phyloP scores from a whole-genome alignment of 75 land plant species.

The Picea sitchensis region DNA sequence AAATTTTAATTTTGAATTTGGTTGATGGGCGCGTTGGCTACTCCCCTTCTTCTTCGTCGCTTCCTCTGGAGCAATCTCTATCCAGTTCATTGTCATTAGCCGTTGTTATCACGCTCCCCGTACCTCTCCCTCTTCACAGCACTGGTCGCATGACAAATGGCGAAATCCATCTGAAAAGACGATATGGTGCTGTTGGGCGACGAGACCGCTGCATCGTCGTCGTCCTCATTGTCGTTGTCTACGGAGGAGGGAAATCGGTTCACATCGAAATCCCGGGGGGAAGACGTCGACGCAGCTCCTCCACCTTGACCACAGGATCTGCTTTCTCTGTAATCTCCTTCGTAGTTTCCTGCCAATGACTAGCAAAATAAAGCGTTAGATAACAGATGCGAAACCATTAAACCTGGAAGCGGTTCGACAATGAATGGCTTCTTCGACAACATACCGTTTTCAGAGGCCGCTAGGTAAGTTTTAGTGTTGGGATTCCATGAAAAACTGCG shows the following conservation, averaged over 20 bases:
- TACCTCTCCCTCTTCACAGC: not conserved
- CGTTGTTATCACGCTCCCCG: not conserved
- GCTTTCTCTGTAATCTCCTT: not conserved
- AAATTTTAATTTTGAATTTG: no score
- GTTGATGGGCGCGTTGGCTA: no score
- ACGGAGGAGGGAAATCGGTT: constrained; percentile 30
- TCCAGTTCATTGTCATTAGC: not conserved
- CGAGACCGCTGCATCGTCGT: constrained; percentile 32
- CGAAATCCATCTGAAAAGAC: not conserved
- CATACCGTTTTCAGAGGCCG: not conserved
- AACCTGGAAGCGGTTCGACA: not conserved
- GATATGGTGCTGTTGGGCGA: constrained; percentile 47
- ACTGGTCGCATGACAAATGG: not conserved
- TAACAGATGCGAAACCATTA: constrained; percentile 12
- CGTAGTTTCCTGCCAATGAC: not conserved
- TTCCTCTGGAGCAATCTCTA: no score
- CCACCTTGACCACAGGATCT: not conserved
- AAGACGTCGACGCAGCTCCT: constrained; percentile 1
- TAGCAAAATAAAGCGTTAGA: not conserved
- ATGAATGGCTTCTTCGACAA: not conserved
- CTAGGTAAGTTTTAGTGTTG: constrained; percentile 18
- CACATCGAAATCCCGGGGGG: constrained; percentile 33
- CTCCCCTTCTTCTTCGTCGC: no score
- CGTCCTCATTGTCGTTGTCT: constrained; percentile 5
- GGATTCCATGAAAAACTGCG: constrained; percentile 1